A percentile compares a stretch with the other conserved stretches of the same genome.
phyloP scores from a whole-genome alignment of 108 stramenopile species.

The Cyclotella distinguenda region DNA sequence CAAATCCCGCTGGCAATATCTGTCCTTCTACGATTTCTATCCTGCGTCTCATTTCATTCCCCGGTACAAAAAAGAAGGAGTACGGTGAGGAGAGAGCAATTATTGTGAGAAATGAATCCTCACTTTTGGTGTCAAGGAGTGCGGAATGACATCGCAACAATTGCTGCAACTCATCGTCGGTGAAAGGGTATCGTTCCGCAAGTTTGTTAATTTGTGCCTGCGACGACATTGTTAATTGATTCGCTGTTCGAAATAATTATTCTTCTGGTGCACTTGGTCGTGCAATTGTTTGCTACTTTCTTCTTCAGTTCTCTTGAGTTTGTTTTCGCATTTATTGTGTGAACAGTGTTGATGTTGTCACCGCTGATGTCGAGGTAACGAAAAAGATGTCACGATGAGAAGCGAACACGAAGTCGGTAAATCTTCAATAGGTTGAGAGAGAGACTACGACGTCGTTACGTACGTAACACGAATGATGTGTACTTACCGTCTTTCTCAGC shows the following conservation, averaged over 20 bases:
- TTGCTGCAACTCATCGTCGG: conserved; percentile 51
- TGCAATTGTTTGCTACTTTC: not conserved
- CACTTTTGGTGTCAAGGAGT: conserved; percentile 27
- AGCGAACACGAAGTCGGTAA: no score
- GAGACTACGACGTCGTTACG: no score
- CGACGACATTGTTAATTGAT: conserved; percentile 14
- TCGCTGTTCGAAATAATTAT: no score
- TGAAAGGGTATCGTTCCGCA: conserved; percentile 56
- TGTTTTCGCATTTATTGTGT: no score
- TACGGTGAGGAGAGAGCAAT: conserved; percentile 52
- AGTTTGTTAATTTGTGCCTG: conserved; percentile 46
- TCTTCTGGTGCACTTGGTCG: not conserved
- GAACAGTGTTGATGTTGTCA: no score
- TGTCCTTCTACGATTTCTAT: conserved; percentile 46
- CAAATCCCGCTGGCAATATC: conserved; percentile 51
- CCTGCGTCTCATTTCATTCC: conserved; percentile 47
- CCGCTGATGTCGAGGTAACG: no score
- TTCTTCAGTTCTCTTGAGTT: not conserved
- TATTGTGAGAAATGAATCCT: conserved; percentile 45
- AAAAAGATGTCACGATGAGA: no score
- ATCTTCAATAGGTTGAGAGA: no score
- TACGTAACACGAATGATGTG: no score
- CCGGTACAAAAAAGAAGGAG: conserved; percentile 56
- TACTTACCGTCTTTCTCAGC: no score
- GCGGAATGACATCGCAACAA: conserved; percentile 48